Evolutionary conservation across 2,329 filamentous ascomycete species (phyloP).

Genomic region (Raffaelea albimanens): DNA sequence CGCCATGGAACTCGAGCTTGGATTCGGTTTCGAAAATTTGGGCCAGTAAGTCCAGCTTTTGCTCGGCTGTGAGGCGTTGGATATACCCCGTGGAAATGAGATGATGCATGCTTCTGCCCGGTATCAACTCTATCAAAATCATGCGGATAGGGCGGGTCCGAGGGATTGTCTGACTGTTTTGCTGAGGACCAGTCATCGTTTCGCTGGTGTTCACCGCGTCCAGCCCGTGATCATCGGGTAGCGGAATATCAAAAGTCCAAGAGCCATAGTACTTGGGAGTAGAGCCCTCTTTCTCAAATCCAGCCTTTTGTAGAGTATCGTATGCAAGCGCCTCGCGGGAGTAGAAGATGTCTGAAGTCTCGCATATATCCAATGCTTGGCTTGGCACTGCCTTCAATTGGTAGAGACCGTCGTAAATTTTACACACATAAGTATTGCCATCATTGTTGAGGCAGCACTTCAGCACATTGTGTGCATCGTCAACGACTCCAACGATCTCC

Average conservation of each 20-base stretch:
- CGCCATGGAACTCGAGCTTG: neutral
- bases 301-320: constrained; percentile 53
- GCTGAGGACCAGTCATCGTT: no score
- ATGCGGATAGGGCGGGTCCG: constrained; percentile 4
- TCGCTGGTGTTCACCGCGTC: neutral
- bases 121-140: constrained; percentile 5
- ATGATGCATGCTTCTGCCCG: neutral
- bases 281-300: constrained; percentile 30
- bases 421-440: constrained; percentile 1
- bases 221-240: neutral
- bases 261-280: constrained; percentile 7
- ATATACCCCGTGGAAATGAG: neutral
- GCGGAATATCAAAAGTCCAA: constrained; percentile 6
- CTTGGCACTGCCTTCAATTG: neutral
- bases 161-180: no score
- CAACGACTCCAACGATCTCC: no score
- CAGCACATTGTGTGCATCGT: no score
- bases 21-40: neutral
- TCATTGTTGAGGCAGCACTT: neutral
- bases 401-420: constrained; percentile 8
- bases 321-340: constrained; percentile 46
- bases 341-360: constrained; percentile 3
- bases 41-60: constrained; percentile 3
- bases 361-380: constrained; percentile 1
- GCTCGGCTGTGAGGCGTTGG: neutral